Evolutionary conservation across 1,284 basidiomycete genomes (phyloP).

Genomic region (Rhodotorula sp.): DNA sequence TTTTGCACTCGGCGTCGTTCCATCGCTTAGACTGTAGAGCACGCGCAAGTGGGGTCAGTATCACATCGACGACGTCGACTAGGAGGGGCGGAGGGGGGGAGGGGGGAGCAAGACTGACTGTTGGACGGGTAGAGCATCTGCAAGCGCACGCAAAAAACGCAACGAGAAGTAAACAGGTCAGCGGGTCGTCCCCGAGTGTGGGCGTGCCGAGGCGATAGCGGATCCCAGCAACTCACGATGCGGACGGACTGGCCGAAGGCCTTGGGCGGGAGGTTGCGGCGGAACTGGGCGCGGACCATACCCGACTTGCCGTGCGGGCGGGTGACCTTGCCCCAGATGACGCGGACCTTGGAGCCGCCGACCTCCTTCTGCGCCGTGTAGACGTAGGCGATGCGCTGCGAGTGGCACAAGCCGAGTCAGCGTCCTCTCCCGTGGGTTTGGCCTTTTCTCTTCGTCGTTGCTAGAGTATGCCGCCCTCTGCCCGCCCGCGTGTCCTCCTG

Average conservation of each 20-base stretch:
- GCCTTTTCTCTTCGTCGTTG: neutral
- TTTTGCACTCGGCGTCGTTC: neutral
- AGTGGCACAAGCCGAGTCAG: neutral
- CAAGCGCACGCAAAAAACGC: slow-evolving; percentile 4
- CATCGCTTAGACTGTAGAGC: slow-evolving; percentile 16
- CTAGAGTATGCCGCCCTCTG: neutral
- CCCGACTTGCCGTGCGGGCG: slow-evolving; percentile 92
- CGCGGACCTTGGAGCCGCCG: slow-evolving; percentile 52
- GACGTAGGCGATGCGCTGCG: slow-evolving; percentile 90
- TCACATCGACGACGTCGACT: too few species aligned
- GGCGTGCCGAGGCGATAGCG: slow-evolving; percentile 32
- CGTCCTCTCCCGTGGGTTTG: neutral
- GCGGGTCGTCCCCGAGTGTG: slow-evolving; percentile 36
- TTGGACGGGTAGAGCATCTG: slow-evolving; percentile 64
- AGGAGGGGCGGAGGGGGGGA: too few species aligned
- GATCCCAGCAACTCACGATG: slow-evolving; percentile 71
- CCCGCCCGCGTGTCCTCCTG: too few species aligned
- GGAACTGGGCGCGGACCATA: slow-evolving; percentile 96
- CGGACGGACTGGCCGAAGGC: slow-evolving; percentile 93
- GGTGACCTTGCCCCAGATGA: slow-evolving; percentile 67
- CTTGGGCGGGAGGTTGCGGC: slow-evolving; percentile 86
- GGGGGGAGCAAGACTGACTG: slow-evolving; percentile 25
- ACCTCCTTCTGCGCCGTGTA: slow-evolving; percentile 58
- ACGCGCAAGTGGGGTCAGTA: neutral
- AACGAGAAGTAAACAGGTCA: neutral